Percentiles rank a stretch among this genome's conserved stretches.
phyloP scores from a whole-genome alignment of 257 asterid species.

The Jacaranda mimosifolia region DNA sequence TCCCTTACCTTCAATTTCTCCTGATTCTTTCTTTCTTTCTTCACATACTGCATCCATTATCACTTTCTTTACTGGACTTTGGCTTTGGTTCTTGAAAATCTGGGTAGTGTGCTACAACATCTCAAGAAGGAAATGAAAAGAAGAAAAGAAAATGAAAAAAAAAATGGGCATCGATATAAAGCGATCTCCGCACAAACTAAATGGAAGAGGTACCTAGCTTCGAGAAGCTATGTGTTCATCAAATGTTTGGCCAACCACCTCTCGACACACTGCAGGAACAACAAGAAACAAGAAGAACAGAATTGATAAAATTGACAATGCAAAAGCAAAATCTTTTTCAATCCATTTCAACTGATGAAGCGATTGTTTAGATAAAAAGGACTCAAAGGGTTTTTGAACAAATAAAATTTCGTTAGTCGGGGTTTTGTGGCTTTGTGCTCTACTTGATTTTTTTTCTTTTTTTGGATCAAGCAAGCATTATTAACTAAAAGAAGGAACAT shows the following conservation, averaged over 20 bases:
- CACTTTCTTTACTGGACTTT: neutral
- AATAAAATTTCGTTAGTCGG: neutral
- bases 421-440: constrained; percentile 6
- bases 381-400: constrained; percentile 21
- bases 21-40: no score
- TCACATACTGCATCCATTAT: no score
- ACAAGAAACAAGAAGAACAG: neutral
- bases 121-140: neutral
- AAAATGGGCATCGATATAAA: constrained; percentile 1
- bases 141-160: neutral
- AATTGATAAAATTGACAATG: neutral
- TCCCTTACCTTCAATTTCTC: no score
- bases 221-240: constrained; percentile 49
- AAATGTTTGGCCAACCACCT: constrained; percentile 58
- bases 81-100: no score
- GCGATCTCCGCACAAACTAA: neutral
- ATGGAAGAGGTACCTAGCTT: constrained; percentile 49
- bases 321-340: neutral
- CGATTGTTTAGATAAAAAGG: neutral
- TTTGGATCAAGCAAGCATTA: no score
- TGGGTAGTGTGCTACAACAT: neutral
- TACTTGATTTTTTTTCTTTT: no score
- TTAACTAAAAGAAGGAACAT: no score
- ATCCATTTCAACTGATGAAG: constrained; percentile 31
- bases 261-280: constrained; percentile 9